Percentiles rank a stretch among this genome's conserved stretches.
Evolutionary conservation across 495 filamentous ascomycete genomes (phyloP).

Genomic region (Rhizodiscina lignyota): DNA sequence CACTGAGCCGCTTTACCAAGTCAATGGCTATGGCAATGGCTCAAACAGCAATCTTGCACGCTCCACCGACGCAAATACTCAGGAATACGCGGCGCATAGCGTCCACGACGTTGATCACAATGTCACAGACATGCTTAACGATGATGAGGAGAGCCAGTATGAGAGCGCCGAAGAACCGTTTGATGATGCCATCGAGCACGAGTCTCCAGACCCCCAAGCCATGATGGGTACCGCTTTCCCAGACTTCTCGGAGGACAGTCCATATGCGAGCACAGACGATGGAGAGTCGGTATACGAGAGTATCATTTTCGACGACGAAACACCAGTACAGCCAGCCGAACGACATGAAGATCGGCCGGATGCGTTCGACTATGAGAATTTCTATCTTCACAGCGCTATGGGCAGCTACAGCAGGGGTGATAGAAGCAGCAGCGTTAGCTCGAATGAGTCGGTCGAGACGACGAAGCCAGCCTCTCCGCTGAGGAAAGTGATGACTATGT

Average conservation of each 20-base stretch:
- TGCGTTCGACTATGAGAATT: constrained; percentile 93
- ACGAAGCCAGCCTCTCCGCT: constrained; percentile 24
- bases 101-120: too few relatives aligned
- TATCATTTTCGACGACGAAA: too few relatives aligned
- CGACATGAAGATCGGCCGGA: constrained; percentile 90
- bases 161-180: too few relatives aligned
- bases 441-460: constrained; percentile 60
- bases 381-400: constrained; percentile 82
- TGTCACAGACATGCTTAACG: too few relatives aligned
- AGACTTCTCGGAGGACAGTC: too few relatives aligned
- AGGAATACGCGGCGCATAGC: constrained; percentile 3
- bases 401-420: constrained; percentile 46
- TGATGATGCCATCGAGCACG: too few relatives aligned
- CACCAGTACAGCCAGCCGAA: constrained; percentile 13
- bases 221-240: too few relatives aligned
- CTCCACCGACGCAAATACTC: background rate
- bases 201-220: too few relatives aligned
- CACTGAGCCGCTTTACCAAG: constrained; percentile 53
- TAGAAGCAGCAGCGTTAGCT: constrained; percentile 29
- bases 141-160: too few relatives aligned
- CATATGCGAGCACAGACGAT: background rate
- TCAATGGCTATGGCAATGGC: constrained; percentile 12
- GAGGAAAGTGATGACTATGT: too few relatives aligned
- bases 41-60: constrained; percentile 1
- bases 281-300: constrained; percentile 38